Evolutionary conservation across 352 stramenopile genomes (phyloP), one percentile per base, ranked within the genome.

Genomic region (Phytophthora colocasiae): DNA sequence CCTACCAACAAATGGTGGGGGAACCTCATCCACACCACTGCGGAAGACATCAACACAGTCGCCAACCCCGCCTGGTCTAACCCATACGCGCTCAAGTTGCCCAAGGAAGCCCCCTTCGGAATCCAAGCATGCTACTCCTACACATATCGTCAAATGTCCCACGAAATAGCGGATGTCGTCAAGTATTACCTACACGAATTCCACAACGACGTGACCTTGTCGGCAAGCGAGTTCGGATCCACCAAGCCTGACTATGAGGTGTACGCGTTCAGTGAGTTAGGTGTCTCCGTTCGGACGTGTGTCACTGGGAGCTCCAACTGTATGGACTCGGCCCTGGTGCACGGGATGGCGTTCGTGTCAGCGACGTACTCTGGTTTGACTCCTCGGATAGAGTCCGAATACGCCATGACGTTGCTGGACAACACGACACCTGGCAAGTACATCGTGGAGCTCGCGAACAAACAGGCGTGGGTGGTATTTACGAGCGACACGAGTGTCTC

Each of bases 1-100:
- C 82, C 82, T 57, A 90, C 81, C 39, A 90, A 90, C 77, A 81
- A 87, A 52, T 90, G 78, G 81, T 90, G 83, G 81, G 81, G 79
- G 5, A 90, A 90, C 69, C 63, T 87, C 48, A 84, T 90, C 63
- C 74, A 85, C 71, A 80, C 77, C 26, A 82, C 65, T 24, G 48
- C 43, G 31, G 73, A 79, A 43, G 36, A 43, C 36, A 43, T 43
- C 36, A 43, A 43, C 36, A 43, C 36, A 9, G 36, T 43, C 36
- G 36, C 36, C 36, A 43, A 43, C 36, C 36, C 36, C 36, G 36
- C 36, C 36, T 43, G 36, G 36, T 43, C 36, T 11, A 43, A 43
- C 36, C 36, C 36, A 17, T 43, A 43, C 36, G 36, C 36, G 36
- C 36, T 43, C 36, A 43, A 43, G 4, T 17, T 43, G 36, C 36